These are phyloP conservation scores for Sisymbrium irio DNA, from an alignment of 345 rosid species.

Conservation along the genomic window DNA sequence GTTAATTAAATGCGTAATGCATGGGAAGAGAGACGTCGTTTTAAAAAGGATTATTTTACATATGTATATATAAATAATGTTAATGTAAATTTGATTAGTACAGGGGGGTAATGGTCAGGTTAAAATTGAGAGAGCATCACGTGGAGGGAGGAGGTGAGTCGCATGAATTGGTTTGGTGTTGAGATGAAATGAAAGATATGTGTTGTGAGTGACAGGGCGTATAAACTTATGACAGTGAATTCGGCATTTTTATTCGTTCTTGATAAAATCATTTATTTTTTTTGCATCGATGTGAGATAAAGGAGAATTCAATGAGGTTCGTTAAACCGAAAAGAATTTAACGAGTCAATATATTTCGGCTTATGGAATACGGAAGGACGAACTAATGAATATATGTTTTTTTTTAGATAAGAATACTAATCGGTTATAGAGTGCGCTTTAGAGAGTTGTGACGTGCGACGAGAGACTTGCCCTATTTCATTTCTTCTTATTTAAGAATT, in stretches of 20 bases:
- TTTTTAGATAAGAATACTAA: neutral
- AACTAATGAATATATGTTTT: conserved; percentile 7
- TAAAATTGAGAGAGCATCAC: conserved; percentile 39
- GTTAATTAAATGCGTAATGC: conserved; percentile 37
- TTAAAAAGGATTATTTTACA: conserved; percentile 12
- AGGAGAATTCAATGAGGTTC: conserved; percentile 23
- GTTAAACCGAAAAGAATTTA: conserved; percentile 22
- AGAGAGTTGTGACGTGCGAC: conserved; percentile 17
- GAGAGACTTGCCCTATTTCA: conserved; percentile 10
- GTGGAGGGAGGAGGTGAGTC: conserved; percentile 35
- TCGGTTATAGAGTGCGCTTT: conserved; percentile 21
- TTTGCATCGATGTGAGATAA: conserved; percentile 24
- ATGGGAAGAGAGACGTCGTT: conserved; percentile 37
- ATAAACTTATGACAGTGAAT: conserved; percentile 31
- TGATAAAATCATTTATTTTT: neutral
- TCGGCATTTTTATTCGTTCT: conserved; percentile 12
- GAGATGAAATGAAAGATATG: conserved; percentile 28
- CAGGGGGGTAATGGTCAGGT: conserved; percentile 19
- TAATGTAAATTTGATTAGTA: conserved; percentile 10
- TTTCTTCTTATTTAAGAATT: neutral
- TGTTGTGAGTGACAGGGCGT: conserved; percentile 25
- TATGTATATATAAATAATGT: neutral
- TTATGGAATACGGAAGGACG: conserved; percentile 20
- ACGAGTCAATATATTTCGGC: conserved; percentile 31
- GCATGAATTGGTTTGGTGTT: conserved; percentile 31